These are phyloP conservation scores for Centrapalus pauciflorus DNA, from an alignment of 129 eudicot species.

Conservation along the genomic window DNA sequence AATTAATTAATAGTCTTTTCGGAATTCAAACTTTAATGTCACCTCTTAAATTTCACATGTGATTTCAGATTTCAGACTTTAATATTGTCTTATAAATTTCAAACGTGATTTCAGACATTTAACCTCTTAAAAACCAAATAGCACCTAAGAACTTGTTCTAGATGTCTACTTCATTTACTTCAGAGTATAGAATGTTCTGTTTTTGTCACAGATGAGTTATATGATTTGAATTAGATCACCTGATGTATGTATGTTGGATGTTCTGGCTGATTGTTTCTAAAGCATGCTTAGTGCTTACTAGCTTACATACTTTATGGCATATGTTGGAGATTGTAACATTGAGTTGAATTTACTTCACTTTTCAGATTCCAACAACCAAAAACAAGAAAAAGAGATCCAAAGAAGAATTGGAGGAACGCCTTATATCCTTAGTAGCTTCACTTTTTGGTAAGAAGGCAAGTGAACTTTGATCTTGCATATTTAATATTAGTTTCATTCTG, in stretches of 20 bases:
- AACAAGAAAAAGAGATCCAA: constrained; percentile 69
- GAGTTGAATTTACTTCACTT: constrained; percentile 3
- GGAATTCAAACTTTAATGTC: no score
- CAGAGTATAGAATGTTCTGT: neutral
- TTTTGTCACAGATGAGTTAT: neutral
- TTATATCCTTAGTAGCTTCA: constrained; percentile 86
- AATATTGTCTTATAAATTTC: no score
- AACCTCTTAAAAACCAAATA: no score
- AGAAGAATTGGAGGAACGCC: constrained; percentile 96
- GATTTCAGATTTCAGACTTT: no score
- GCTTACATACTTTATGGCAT: neutral
- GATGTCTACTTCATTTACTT: no score
- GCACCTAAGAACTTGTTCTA: constrained; percentile 1
- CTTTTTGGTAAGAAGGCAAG: constrained; percentile 85
- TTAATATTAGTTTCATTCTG: neutral
- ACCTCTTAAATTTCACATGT: no score
- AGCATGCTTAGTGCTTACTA: no score
- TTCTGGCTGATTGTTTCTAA: neutral
- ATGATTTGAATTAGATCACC: neutral
- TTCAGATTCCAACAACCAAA: constrained; percentile 86
- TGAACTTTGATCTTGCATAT: constrained; percentile 16
- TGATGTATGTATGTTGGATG: constrained; percentile 10
- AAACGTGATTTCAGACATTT: no score
- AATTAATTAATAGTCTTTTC: no score
- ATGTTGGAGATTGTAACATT: neutral